phyloP scores from a whole-genome alignment of 1,284 basidiomycete genomes.

The Papiliotrema fonsecae region DNA sequence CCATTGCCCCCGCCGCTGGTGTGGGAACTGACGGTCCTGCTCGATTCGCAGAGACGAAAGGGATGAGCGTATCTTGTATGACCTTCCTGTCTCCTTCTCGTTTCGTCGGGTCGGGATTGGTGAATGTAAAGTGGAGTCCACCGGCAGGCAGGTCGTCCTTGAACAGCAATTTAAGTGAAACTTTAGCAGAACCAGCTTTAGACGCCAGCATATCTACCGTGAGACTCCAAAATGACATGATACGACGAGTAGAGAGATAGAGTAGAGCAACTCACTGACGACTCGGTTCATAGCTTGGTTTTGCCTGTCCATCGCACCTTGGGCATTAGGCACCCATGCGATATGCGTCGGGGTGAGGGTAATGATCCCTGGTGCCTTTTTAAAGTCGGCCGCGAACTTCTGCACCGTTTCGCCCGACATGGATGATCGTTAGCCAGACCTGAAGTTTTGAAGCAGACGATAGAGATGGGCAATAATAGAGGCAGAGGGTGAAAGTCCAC shows the following conservation, averaged over 20 bases:
- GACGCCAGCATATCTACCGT: conserved; percentile 43
- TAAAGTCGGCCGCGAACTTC: conserved; percentile 38
- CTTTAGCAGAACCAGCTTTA: conserved; percentile 35
- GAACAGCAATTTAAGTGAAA: conserved; percentile 43
- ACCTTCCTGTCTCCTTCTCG: conserved; percentile 31
- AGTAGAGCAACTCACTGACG: conserved; percentile 29
- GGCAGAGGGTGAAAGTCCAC: no score
- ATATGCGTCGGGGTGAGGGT: conserved; percentile 37
- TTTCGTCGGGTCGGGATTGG: conserved; percentile 14
- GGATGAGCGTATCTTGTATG: conserved; percentile 44
- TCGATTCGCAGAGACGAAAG: conserved; percentile 40
- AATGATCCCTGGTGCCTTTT: conserved; percentile 42
- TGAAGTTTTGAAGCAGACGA: no score
- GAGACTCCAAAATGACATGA: no score
- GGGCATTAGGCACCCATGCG: conserved; percentile 36
- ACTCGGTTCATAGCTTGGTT: conserved; percentile 41
- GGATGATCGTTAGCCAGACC: background rate
- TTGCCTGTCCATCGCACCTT: conserved; percentile 39
- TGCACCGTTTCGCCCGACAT: conserved; percentile 5
- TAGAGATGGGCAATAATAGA: background rate
- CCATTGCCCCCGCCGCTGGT: conserved; percentile 3
- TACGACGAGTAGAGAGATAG: no score
- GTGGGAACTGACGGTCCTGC: conserved; percentile 7
- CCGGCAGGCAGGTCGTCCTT: conserved; percentile 42
- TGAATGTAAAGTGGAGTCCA: conserved; percentile 45